Conservation (phyloP, 495 filamentous ascomycete genomes). For the Daldinia grandis region DNA sequence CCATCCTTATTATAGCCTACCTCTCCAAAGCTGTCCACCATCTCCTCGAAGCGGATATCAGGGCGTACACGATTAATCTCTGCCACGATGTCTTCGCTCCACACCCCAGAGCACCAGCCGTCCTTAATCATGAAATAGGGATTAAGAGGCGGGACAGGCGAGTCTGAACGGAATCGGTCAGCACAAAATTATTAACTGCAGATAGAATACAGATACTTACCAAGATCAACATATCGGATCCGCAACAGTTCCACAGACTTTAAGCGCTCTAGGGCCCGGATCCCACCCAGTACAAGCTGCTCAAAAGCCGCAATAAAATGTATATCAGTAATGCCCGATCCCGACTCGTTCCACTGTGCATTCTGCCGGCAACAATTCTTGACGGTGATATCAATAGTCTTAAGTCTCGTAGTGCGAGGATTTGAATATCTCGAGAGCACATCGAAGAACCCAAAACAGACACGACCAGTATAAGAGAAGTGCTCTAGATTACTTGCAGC, state of each 20-base stretch:
- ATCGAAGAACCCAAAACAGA: slow-evolving; percentile 69
- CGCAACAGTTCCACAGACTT: slow-evolving; percentile 64
- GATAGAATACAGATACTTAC: slow-evolving; percentile 51
- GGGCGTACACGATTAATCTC: slow-evolving; percentile 63
- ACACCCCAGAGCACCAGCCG: slow-evolving; percentile 69
- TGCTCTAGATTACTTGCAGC: slow-evolving; percentile 68
- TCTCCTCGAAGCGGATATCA: slow-evolving; percentile 62
- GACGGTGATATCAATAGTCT: slow-evolving; percentile 72
- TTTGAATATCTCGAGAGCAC: slow-evolving; percentile 52
- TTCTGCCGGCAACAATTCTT: slow-evolving; percentile 72
- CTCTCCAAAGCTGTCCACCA: slow-evolving; percentile 64
- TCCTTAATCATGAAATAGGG: slow-evolving; percentile 70
- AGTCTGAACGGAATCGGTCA: slow-evolving; percentile 51
- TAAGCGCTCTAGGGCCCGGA: slow-evolving; percentile 64
- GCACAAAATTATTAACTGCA: slow-evolving; percentile 14
- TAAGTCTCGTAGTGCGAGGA: slow-evolving; percentile 58
- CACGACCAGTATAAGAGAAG: slow-evolving; percentile 70
- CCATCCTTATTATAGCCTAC: slow-evolving; percentile 62
- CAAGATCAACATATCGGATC: slow-evolving; percentile 77
- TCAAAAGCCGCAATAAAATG: slow-evolving; percentile 74
- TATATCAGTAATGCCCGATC: slow-evolving; percentile 71
- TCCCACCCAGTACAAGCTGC: slow-evolving; percentile 65
- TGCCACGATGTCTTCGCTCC: slow-evolving; percentile 70
- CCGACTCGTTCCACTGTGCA: slow-evolving; percentile 62
- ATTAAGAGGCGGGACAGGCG: slow-evolving; percentile 66